phyloP scores from a whole-genome alignment of 176 grass and related monocot genomes.

The Bromus sterilis region DNA sequence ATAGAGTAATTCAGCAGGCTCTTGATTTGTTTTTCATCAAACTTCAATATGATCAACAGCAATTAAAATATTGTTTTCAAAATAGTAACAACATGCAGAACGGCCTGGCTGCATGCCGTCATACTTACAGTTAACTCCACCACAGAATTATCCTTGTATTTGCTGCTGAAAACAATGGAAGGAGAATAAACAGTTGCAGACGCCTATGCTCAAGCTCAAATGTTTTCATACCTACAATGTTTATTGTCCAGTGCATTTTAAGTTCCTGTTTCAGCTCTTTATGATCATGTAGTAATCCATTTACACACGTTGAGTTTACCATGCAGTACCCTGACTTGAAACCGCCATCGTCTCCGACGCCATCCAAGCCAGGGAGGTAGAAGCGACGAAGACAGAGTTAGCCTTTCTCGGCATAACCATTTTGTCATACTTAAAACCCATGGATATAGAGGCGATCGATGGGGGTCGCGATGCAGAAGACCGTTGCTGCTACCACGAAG shows the following conservation, averaged over 20 bases:
- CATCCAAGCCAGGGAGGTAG: constrained; percentile 34
- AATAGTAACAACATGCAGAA: not conserved
- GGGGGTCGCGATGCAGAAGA: not conserved
- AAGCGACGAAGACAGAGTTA: not conserved
- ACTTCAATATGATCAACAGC: not conserved
- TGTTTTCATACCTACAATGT: too few species aligned
- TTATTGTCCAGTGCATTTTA: too few species aligned
- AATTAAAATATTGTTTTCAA: not conserved
- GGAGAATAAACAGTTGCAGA: too few species aligned
- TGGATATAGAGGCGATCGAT: not conserved
- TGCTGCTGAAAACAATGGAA: too few species aligned
- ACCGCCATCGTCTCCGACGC: constrained; percentile 40
- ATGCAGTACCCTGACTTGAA: constrained; percentile 65
- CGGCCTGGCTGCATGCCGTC: not conserved
- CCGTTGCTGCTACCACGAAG: not conserved
- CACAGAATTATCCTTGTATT: not conserved
- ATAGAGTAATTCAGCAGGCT: not conserved
- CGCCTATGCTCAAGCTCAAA: too few species aligned
- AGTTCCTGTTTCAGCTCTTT: not conserved
- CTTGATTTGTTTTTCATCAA: not conserved
- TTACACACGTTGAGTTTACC: constrained; percentile 4
- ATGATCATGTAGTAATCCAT: not conserved
- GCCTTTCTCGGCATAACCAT: not conserved
- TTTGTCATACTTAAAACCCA: constrained; percentile 25
- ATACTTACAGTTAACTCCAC: not conserved